Evolutionary conservation across 495 filamentous ascomycete species (phyloP), one percentile per base, ranked within the genome.

Genomic region (Neurospora tetrasperma): DNA sequence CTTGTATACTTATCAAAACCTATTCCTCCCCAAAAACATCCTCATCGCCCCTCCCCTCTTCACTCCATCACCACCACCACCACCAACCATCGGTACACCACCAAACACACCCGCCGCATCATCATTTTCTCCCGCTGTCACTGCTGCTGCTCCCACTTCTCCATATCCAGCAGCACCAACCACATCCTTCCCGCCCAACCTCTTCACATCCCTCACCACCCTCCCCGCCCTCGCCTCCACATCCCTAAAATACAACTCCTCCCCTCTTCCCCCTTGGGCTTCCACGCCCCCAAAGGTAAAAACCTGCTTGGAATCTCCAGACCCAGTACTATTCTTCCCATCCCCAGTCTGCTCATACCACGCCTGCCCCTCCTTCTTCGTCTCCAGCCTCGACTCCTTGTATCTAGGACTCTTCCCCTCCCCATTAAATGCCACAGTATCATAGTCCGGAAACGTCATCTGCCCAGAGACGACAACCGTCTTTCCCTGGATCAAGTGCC

Each of bases 401-500:
- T 83, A 82, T 9, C 77, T 77, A 3, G 59, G 9, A 0, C 4
- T 11, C 2, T 59, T 42, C 23, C 66, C 70, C 10, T 42, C 1
- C 6, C 73, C 73, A 5, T 72, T 46, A 48, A 88, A 88, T 3
- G 82, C 83, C 74, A 89, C 85, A 9, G 54, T 35, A 0, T 66
- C 54, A 18, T 66, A 35, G 35, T 66, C 54, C 0, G 89, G 86
- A 70, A 90, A 93, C 0, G 91, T 88, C 10, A 88, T 84, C 10
- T 85, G 78, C 2, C 90, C 91, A 2, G 80, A 73, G 7, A 86
- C 82, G 7, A 82, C 78, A 12, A 89, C 82, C 0, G 85, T 74
- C 12, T 93, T 86, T 9, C 90, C 89, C 69, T 91, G 88, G 42
- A 80, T 77, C 35, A 95, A 79, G 31, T 81, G 80, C 0, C 87